Percentiles rank a stretch among this genome's conserved stretches.
phyloP scores from a whole-genome alignment of 2,329 filamentous ascomycete genomes.

The Talaromyces sp. region DNA sequence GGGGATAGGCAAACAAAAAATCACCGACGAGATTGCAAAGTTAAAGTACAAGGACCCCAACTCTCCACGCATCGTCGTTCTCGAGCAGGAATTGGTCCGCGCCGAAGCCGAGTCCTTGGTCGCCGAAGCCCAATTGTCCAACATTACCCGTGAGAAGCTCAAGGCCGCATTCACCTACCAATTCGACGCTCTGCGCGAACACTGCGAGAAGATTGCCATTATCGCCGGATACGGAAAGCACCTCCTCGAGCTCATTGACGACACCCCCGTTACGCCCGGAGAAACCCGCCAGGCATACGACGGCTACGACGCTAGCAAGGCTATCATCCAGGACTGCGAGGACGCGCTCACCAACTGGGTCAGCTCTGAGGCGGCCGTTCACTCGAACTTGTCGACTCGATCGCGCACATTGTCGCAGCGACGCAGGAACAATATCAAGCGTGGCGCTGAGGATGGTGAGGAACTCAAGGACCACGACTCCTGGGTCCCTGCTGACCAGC shows the following conservation, averaged over 20 bases:
- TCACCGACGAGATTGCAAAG: slow-evolving; percentile 97
- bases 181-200: slow-evolving; percentile 94
- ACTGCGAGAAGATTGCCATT: slow-evolving; percentile 97
- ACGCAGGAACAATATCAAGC: slow-evolving; percentile 68
- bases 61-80: slow-evolving; percentile 93
- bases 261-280: slow-evolving; percentile 93
- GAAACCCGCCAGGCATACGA: slow-evolving; percentile 96
- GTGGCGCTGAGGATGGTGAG: slow-evolving; percentile 64
- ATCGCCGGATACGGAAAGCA: slow-evolving; percentile 98
- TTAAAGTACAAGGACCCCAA: slow-evolving; percentile 99
- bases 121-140: slow-evolving; percentile 95
- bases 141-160: slow-evolving; percentile 99
- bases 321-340: slow-evolving; percentile 98
- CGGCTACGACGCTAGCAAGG: slow-evolving; percentile 97
- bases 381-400: slow-evolving; percentile 80
- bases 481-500: slow-evolving; percentile 74
- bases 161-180: slow-evolving; percentile 98
- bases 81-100: slow-evolving; percentile 97
- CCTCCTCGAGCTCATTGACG: slow-evolving; percentile 92
- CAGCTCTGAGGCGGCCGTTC: slow-evolving; percentile 81
- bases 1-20: slow-evolving; percentile 89
- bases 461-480: slow-evolving; percentile 76
- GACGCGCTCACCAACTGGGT: slow-evolving; percentile 98
- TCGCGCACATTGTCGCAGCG: slow-evolving; percentile 85
- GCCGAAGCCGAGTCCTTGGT: slow-evolving; percentile 99